Evolutionary conservation across 202 grass and related monocot species (phyloP), one percentile per base, ranked within the genome.

Genomic region (Panicum hallii): DNA sequence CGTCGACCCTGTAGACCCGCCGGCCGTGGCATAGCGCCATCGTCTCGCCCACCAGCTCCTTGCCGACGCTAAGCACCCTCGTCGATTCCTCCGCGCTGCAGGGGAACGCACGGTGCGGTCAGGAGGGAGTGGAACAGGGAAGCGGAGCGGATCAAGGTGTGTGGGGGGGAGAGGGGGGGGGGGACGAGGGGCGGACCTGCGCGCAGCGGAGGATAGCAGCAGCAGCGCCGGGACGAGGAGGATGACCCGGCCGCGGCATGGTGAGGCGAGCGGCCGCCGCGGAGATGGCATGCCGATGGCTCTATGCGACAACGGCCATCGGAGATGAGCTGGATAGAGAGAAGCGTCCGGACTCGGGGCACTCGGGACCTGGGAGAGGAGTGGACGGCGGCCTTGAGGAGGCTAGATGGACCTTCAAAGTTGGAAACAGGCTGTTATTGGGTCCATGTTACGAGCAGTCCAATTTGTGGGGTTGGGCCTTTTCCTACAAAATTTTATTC

Each of bases 31-130:
- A 81, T 56, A 99, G 78, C 42, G 86, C 69, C 86, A 97, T 76
- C 41, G 87, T 87, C 88, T 97, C 93, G 15, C 50, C 79, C 63
- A 85, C 63, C 9, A 94, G 63, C 72, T 97, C 97, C 73, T 85
- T 12, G 15, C 97, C 93, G 19, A 96, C 88, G 26, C 23, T 66
- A 23, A 99, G 89, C 14, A n/a, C 45, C 82, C 78, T 88, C 26
- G 48, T 36, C 41, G 56, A 46, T 17, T 90, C 71, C 74, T 87
- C 88, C 36, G 72, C 40, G 69, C 93, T 94, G 91, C 83, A 83
- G 61, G 41, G 13, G 0, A 2, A 38, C 48, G 5, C 67, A 48
- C n/a, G 48, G 36, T 67, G 52, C 36, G 20, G 84, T 69, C 34
- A 63, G n/a, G 10, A 48, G 5, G 53, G 23, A 1, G 79, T 14